Percentiles rank a stretch among this genome's conserved stretches.
Evolutionary conservation across 2,329 filamentous ascomycete genomes (phyloP).

Genomic region (Clonostachys solani): DNA sequence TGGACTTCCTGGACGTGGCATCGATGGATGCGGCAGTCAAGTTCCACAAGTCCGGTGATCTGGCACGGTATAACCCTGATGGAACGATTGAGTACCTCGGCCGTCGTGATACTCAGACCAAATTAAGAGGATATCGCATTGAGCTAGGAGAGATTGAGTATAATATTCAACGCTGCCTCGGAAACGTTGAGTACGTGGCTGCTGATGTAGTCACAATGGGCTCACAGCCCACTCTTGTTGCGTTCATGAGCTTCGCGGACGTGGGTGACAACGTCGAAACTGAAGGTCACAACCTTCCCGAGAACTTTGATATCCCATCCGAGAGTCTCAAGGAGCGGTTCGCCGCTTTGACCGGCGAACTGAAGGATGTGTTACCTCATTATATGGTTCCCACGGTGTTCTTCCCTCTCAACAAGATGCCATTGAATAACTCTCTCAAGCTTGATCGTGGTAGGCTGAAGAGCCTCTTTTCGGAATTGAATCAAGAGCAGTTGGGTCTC

Average conservation of each 20-base stretch:
- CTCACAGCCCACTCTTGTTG: background rate
- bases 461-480: background rate
- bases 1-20: slow-evolving; percentile 65
- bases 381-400: slow-evolving; percentile 8
- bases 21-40: slow-evolving; percentile 51
- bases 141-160: slow-evolving; percentile 71
- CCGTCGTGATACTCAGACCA: slow-evolving; percentile 74
- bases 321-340: too few relatives aligned
- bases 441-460: slow-evolving; percentile 6
- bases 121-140: slow-evolving; percentile 74
- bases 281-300: background rate
- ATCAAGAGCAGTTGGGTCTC: background rate
- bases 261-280: background rate
- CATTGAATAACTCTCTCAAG: slow-evolving; percentile 7
- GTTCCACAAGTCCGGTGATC: slow-evolving; percentile 78
- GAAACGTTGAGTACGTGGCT: background rate
- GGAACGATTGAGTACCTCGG: slow-evolving; percentile 70
- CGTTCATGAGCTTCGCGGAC: slow-evolving; percentile 3
- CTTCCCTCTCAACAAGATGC: slow-evolving; percentile 5
- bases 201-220: background rate
- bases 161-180: background rate
- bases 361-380: slow-evolving; percentile 3
- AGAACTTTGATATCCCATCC: too few relatives aligned
- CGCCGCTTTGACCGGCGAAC: background rate
- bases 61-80: slow-evolving; percentile 74